A percentile compares a stretch with the other conserved stretches of the same genome.
phyloP scores from a whole-genome alignment of 148 eudicot genomes.

The Heliosperma pusillum region DNA sequence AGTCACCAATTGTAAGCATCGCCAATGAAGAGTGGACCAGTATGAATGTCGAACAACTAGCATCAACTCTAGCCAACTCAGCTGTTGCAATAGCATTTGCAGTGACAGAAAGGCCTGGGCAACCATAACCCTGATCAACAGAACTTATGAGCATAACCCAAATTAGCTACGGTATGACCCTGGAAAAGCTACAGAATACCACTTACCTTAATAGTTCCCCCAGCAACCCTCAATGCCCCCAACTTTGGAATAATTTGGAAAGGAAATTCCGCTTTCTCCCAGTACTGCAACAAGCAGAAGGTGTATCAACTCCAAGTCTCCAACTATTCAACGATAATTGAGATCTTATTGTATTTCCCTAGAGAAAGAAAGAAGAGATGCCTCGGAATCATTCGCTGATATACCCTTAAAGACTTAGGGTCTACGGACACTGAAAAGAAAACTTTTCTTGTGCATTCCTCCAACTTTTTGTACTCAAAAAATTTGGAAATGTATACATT shows the following conservation, averaged over 20 bases:
- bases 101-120: slow-evolving; percentile 81
- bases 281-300: slow-evolving; percentile 47
- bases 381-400: not conserved
- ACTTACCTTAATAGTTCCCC: slow-evolving; percentile 87
- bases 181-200: not conserved
- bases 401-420: not conserved
- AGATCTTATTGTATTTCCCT: not conserved
- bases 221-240: slow-evolving; percentile 62
- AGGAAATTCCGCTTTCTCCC: slow-evolving; percentile 98
- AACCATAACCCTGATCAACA: slow-evolving; percentile 74
- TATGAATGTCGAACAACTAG: slow-evolving; percentile 93
- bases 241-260: slow-evolving; percentile 85
- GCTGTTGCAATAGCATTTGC: slow-evolving; percentile 75
- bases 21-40: slow-evolving; percentile 95
- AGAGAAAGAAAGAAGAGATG: not conserved
- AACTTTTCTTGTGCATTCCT: not conserved
- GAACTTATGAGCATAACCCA: slow-evolving; percentile 21
- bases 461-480: not conserved
- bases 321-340: not conserved
- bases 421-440: not conserved
- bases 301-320: slow-evolving; percentile 1
- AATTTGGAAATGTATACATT: not conserved
- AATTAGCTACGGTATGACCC: not conserved
- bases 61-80: slow-evolving; percentile 93
- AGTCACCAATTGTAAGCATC: slow-evolving; percentile 88